phyloP scores from a whole-genome alignment of 192 early-diverging fungal species.

The Obelidium mucronatum region DNA sequence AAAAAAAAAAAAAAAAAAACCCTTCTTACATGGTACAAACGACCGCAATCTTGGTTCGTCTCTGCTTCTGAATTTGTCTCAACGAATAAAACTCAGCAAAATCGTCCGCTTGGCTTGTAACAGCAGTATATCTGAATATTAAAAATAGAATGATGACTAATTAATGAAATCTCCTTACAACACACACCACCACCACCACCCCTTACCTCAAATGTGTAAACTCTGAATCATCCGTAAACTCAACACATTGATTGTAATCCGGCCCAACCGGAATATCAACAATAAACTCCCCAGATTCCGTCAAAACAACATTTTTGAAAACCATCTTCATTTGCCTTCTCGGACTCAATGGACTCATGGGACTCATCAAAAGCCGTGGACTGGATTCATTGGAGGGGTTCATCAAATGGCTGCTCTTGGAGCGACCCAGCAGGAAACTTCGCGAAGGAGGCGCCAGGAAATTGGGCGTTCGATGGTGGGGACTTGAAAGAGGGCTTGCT shows the following conservation, averaged over 20 bases:
- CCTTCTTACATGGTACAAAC: conserved; percentile 83
- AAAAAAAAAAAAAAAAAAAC: conserved; percentile 12
- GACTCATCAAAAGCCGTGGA: too few relatives aligned
- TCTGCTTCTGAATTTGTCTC: conserved; percentile 55
- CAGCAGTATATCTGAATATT: conserved; percentile 32
- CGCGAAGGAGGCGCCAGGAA: too few relatives aligned
- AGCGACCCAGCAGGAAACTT: too few relatives aligned
- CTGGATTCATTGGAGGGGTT: too few relatives aligned
- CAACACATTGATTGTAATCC: conserved; percentile 44
- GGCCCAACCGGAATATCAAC: conserved; percentile 48
- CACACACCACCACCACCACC: too few relatives aligned
- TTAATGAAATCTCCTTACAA: neutral
- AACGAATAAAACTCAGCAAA: conserved; percentile 69
- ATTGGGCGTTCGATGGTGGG: too few relatives aligned
- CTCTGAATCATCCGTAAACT: conserved; percentile 61
- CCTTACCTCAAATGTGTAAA: conserved; percentile 76
- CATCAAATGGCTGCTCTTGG: too few relatives aligned
- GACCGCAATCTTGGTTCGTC: conserved; percentile 72
- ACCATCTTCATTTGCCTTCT: conserved; percentile 6
- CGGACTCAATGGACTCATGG: too few relatives aligned
- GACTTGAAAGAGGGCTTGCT: too few relatives aligned
- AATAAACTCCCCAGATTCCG: conserved; percentile 48
- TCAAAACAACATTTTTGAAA: conserved; percentile 43
- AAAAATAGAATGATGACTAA: neutral
- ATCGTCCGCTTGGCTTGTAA: conserved; percentile 63